Base-by-base conservation (phyloP, 805 yeast species). In the Pichia nakasei region DNA sequence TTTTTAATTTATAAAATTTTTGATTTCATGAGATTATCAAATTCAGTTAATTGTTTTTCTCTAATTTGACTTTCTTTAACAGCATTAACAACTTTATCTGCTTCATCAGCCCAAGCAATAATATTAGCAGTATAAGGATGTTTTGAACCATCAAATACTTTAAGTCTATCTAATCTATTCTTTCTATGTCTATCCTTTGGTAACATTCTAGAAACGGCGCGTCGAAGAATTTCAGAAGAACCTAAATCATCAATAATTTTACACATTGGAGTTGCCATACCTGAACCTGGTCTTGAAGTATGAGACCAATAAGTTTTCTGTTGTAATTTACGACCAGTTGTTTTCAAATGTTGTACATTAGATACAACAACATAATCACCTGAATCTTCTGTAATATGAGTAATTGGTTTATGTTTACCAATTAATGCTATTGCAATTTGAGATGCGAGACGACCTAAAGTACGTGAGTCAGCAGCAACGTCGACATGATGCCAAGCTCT, bases 331-430 rank as follows among this genome's bases (percentile, higher is more conserved):
- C 80, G 82, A 50, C 97, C 97, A 0, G 96, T 80, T n/a, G 83
- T 71, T 52, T 80, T 80, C 56, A 93, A 63, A 51, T 78, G 78
- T 46, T 85, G 75, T 58, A 96, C 88, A 67, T 93, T 94, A 13
- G 97, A 85, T 2, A 91, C 96, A 12, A 93, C 97, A 12, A 93
- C 97, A 58, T 89, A 93, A 64, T 93, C 99, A 13, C 99, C 99
- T 51, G 81, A 78, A 66, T 93, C 99, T 60, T 83, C 67, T 1
- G 82, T 73, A 24, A 76, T 78, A 56, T 88, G 86, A 52, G 67
- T 82, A 0, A 87, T 75, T 4, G 99, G 99, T 69, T 93, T 93
- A 68, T 93, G 97, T 63, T 93, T 93, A n/a, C 99, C 99, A 66
- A 85, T 87, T 35, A 93, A 72, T 0, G 93, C 80, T 26, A 79